Evolutionary conservation across 192 early-diverging fungal species (phyloP).

Genomic region (Coemansia sp.): DNA sequence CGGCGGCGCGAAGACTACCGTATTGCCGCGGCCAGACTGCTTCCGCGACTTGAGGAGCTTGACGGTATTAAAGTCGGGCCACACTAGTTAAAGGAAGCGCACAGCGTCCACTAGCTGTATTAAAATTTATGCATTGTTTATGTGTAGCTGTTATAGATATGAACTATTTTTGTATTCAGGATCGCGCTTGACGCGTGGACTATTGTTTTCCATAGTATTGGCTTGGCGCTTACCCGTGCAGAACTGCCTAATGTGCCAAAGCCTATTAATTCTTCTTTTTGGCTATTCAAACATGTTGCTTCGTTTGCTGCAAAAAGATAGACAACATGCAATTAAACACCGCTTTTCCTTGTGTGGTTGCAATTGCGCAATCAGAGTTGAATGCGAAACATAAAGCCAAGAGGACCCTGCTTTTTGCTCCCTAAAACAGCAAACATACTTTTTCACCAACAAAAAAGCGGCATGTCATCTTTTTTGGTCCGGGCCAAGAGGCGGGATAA

Average conservation of each 20-base stretch:
- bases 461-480: no score
- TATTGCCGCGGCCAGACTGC: constrained; percentile 18
- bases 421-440: background rate
- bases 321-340: background rate
- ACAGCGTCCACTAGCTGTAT: background rate
- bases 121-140: background rate
- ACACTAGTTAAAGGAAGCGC: constrained; percentile 8
- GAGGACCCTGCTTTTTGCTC: background rate
- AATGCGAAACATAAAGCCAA: background rate
- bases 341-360: background rate
- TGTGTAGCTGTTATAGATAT: background rate
- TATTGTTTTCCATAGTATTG: background rate
- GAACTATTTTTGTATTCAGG: background rate
- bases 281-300: background rate
- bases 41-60: constrained; percentile 44
- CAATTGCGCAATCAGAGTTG: background rate
- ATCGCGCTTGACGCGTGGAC: background rate
- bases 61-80: constrained; percentile 40
- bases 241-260: background rate
- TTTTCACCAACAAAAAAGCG: background rate
- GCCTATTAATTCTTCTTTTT: background rate
- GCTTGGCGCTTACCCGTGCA: background rate
- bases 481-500: background rate
- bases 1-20: constrained; percentile 45
- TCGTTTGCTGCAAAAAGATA: background rate